A percentile compares a stretch with the other conserved stretches of the same genome.
phyloP scores from a whole-genome alignment of 192 early-diverging fungal species.

The Podila minutissima region DNA sequence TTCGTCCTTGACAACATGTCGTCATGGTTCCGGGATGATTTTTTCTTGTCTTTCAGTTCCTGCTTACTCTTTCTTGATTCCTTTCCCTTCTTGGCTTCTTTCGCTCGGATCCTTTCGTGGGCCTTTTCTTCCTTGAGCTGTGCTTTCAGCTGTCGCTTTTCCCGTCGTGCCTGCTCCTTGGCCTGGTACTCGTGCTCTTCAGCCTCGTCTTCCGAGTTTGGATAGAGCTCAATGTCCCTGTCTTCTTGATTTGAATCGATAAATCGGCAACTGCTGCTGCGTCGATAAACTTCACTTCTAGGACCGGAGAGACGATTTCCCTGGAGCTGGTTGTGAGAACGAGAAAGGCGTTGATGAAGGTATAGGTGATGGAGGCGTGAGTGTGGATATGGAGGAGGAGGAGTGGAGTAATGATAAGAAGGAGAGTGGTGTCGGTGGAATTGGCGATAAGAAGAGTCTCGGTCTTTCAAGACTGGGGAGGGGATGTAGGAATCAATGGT shows the following conservation, averaged over 20 bases:
- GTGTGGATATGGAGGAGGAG: neutral
- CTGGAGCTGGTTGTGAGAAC: neutral
- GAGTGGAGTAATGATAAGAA: neutral
- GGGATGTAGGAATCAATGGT: slow-evolving; percentile 35
- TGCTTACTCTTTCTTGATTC: neutral
- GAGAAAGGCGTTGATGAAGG: no score
- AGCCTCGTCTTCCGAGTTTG: slow-evolving; percentile 31
- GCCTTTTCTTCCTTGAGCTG: no score
- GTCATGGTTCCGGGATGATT: no score
- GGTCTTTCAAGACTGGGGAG: slow-evolving; percentile 10
- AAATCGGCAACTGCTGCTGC: neutral
- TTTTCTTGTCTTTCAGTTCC: neutral
- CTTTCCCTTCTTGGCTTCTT: slow-evolving; percentile 28
- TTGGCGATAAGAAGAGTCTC: neutral
- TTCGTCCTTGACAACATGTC: no score
- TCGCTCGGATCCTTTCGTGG: slow-evolving; percentile 8
- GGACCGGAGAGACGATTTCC: neutral
- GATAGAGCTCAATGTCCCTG: neutral
- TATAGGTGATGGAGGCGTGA: neutral
- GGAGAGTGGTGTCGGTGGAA: neutral
- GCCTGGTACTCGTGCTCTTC: slow-evolving; percentile 42
- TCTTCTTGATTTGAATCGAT: neutral
- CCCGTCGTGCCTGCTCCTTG: no score
- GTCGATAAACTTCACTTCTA: neutral
- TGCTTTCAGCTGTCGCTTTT: no score